Percentiles rank a stretch among this genome's conserved stretches.
Conservation (phyloP, 73 alveolate species). For the Paramecium bursaria region DNA sequence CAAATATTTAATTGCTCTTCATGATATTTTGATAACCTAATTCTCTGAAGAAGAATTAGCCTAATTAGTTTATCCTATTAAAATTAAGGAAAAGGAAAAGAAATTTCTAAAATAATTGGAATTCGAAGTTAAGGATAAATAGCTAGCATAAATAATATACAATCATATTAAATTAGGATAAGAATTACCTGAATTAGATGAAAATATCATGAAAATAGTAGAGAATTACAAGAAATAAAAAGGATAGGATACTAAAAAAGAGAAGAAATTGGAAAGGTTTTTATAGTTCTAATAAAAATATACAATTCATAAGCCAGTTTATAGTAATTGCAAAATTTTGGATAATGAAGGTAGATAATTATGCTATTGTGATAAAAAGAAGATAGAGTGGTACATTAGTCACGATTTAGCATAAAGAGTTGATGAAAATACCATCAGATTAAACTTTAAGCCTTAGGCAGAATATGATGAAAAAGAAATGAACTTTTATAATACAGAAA, state of each 20-base stretch:
- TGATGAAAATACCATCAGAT: constrained; percentile 26
- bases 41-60: not conserved
- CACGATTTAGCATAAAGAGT: constrained; percentile 45
- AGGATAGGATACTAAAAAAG: not conserved
- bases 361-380: constrained; percentile 65
- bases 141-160: not conserved
- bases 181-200: not conserved
- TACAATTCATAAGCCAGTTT: constrained; percentile 39
- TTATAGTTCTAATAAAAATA: constrained; percentile 53
- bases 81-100: not conserved
- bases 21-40: not conserved
- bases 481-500: constrained; percentile 67
- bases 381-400: constrained; percentile 56
- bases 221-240: constrained; percentile 18
- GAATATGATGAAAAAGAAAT: constrained; percentile 60
- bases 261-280: constrained; percentile 16
- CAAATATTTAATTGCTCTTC: constrained; percentile 14
- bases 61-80: not conserved
- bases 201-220: not conserved
- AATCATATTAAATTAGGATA: constrained; percentile 7
- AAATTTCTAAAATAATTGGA: constrained; percentile 15
- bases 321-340: constrained; percentile 50
- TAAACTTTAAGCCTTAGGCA: constrained; percentile 51
- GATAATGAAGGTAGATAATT: constrained; percentile 3
- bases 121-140: not conserved